phyloP scores from a whole-genome alignment of 2,329 filamentous ascomycete species.

The Colletotrichum truncatum region DNA sequence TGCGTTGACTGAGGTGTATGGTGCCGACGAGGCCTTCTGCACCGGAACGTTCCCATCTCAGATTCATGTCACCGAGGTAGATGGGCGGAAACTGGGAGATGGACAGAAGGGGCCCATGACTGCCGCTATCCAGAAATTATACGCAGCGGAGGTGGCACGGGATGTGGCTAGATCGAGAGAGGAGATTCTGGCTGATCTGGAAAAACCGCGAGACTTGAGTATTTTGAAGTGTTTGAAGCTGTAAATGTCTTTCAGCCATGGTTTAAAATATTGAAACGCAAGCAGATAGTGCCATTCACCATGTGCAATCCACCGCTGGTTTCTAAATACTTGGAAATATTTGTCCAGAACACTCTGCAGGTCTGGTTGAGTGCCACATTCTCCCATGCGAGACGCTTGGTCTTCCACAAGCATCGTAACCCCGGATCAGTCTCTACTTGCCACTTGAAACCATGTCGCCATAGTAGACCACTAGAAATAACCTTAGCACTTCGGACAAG shows the following conservation, averaged over 20 bases:
- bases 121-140: conserved; percentile 35
- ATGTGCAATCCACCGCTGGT: no score
- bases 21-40: conserved; percentile 41
- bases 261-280: no score
- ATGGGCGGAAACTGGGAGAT: conserved; percentile 35
- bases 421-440: no score
- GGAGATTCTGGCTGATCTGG: conserved; percentile 34
- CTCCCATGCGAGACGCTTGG: no score
- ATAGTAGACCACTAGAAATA: no score
- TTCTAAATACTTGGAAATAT: neutral
- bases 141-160: conserved; percentile 32
- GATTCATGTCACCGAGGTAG: conserved; percentile 37
- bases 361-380: no score
- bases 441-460: no score
- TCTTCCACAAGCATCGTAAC: no score
- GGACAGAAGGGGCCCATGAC: conserved; percentile 35
- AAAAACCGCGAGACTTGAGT: conserved; percentile 36
- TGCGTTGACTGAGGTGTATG: conserved; percentile 40
- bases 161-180: conserved; percentile 35
- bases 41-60: conserved; percentile 41
- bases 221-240: neutral
- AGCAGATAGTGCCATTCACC: no score
- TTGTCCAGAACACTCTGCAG: no score
- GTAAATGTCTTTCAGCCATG: neutral
- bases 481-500: no score